phyloP scores from a whole-genome alignment of 1,139 yeast genomes.

The Magnusiomyces suaveolens region DNA sequence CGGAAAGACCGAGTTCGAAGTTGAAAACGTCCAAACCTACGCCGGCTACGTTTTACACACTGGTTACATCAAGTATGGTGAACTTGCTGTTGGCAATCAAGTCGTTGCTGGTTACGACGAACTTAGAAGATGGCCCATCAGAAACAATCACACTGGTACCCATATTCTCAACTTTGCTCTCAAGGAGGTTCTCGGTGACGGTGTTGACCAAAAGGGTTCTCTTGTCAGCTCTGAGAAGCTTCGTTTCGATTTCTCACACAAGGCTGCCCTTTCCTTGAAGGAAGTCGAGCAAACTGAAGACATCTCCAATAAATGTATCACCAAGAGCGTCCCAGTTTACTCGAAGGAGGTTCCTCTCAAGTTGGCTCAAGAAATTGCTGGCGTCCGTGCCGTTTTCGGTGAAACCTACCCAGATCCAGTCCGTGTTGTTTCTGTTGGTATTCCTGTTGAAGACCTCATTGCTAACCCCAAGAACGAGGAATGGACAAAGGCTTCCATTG shows the following conservation, averaged over 20 bases:
- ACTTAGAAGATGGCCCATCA: constrained; percentile 90
- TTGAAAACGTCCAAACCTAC: constrained; percentile 81
- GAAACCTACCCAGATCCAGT: constrained; percentile 99
- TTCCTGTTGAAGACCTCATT: constrained; percentile 71
- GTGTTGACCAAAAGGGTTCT: constrained; percentile 93
- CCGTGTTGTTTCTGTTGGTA: constrained; percentile 93
- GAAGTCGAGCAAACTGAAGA: constrained; percentile 71
- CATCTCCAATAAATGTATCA: constrained; percentile 62
- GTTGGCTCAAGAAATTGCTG: constrained; percentile 61
- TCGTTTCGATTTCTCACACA: constrained; percentile 92
- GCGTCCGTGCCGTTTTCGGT: constrained; percentile 96
- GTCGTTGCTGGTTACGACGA: constrained; percentile 87
- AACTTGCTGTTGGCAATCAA: constrained; percentile 52
- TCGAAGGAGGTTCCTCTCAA: constrained; percentile 73
- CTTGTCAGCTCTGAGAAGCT: constrained; percentile 90
- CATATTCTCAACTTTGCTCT: constrained; percentile 86
- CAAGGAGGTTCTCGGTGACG: constrained; percentile 75
- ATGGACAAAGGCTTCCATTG: constrained; percentile 75
- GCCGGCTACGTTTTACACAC: constrained; percentile 95
- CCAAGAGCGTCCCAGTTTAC: constrained; percentile 60
- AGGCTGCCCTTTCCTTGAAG: constrained; percentile 57
- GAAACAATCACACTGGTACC: constrained; percentile 97
- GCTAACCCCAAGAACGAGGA: constrained; percentile 57
- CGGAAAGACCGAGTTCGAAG: constrained; percentile 78
- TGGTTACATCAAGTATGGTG: constrained; percentile 73